Evolutionary conservation across 805 yeast species (phyloP).

Genomic region (Yamadazyma endophytica): DNA sequence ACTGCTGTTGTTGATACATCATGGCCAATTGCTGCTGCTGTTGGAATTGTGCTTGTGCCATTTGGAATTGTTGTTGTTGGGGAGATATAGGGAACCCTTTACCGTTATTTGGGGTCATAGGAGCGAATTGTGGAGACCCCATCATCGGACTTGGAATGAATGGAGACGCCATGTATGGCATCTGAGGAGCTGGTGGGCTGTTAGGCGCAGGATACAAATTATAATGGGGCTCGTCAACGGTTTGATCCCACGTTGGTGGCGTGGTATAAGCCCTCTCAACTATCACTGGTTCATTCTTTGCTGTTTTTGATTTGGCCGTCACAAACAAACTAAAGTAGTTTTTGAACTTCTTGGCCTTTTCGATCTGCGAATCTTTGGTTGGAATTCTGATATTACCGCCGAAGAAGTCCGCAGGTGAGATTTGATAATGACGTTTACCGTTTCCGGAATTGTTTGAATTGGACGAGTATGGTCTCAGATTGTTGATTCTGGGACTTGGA

Average conservation of each 20-base stretch:
- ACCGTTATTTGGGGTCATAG: conserved; percentile 7
- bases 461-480: conserved; percentile 27
- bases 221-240: conserved; percentile 54
- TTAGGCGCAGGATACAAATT: conserved; percentile 44
- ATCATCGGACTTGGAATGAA: conserved; percentile 30
- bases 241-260: conserved; percentile 73
- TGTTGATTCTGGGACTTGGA: conserved; percentile 30
- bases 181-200: conserved; percentile 12
- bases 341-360: conserved; percentile 34
- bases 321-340: conserved; percentile 50
- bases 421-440: conserved; percentile 31
- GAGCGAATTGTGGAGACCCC: conserved; percentile 20
- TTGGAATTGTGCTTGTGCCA: conserved; percentile 20
- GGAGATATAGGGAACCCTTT: conserved; percentile 1
- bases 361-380: conserved; percentile 30
- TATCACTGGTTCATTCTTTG: conserved; percentile 15
- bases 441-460: conserved; percentile 13
- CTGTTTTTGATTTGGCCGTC: conserved; percentile 35
- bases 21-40: conserved; percentile 38
- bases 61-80: not conserved
- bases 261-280: conserved; percentile 67
- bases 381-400: conserved; percentile 38
- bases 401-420: conserved; percentile 39
- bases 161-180: conserved; percentile 18
- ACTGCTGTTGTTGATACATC: conserved; percentile 33